Conservation (phyloP, 2,329 filamentous ascomycete species). For the Coleophoma cylindrospora region DNA sequence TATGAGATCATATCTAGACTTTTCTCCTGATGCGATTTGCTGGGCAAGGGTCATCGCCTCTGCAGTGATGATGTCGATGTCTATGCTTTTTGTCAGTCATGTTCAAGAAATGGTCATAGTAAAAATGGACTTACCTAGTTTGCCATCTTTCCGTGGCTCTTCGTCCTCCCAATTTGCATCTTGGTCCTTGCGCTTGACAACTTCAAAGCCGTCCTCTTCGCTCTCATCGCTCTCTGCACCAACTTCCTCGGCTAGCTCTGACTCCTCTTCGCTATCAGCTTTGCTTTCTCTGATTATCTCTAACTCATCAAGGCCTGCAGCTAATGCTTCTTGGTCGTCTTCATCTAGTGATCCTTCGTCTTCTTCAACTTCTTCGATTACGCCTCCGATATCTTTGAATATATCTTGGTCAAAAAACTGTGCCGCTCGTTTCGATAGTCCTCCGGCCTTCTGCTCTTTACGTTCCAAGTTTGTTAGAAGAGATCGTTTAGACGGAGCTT, state of each 20-base stretch:
- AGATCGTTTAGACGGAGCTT: constrained; percentile 33
- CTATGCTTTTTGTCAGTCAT: constrained; percentile 32
- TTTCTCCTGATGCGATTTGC: constrained; percentile 80
- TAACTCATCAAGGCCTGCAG: constrained; percentile 29
- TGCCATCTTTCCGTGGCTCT: constrained; percentile 57
- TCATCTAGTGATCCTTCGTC: constrained; percentile 27
- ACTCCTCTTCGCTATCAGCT: constrained; percentile 24
- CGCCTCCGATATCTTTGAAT: constrained; percentile 75
- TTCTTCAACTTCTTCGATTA: constrained; percentile 50
- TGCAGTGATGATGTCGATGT: constrained; percentile 98
- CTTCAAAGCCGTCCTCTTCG: constrained; percentile 51
- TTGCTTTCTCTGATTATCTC: constrained; percentile 25
- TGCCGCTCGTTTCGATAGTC: constrained; percentile 78
- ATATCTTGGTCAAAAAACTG: constrained; percentile 94
- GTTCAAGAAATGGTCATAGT: too few relatives aligned
- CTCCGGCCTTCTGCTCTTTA: constrained; percentile 42
- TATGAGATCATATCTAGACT: constrained; percentile 70
- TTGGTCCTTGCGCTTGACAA: constrained; percentile 47
- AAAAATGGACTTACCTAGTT: constrained; percentile 41
- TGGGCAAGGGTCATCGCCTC: constrained; percentile 98
- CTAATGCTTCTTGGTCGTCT: constrained; percentile 35
- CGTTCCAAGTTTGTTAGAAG: constrained; percentile 60
- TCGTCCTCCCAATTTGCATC: constrained; percentile 64
- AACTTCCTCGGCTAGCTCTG: constrained; percentile 17
- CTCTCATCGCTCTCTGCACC: constrained; percentile 22